phyloP scores from a whole-genome alignment of 305 asterid species.

The Fraxinus xanthoxyloides region DNA sequence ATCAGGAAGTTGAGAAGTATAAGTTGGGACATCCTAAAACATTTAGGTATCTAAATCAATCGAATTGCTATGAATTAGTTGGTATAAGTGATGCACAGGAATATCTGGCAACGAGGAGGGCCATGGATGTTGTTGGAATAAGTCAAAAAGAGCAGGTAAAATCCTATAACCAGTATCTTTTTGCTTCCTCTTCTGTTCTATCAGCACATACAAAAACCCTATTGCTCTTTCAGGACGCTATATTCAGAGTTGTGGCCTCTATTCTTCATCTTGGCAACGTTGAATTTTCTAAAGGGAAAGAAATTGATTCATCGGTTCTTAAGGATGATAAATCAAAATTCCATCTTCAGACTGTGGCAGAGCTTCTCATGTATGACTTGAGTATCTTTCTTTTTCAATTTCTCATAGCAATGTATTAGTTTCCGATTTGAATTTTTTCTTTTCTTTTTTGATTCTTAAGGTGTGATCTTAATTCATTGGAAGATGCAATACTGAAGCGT shows the following conservation, averaged over 20 bases:
- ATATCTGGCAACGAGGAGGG: slow-evolving; percentile 78
- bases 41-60: slow-evolving; percentile 80
- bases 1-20: slow-evolving; percentile 69
- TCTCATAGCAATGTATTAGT: slow-evolving; percentile 13
- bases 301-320: slow-evolving; percentile 69
- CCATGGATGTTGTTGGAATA: slow-evolving; percentile 90
- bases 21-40: slow-evolving; percentile 75
- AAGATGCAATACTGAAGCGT: slow-evolving; percentile 82
- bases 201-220: slow-evolving; percentile 19
- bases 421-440: slow-evolving; percentile 16
- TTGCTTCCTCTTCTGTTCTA: neutral
- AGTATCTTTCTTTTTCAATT: slow-evolving; percentile 15
- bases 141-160: slow-evolving; percentile 75
- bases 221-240: slow-evolving; percentile 63
- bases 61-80: slow-evolving; percentile 67
- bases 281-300: slow-evolving; percentile 66
- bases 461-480: slow-evolving; percentile 64
- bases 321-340: slow-evolving; percentile 79
- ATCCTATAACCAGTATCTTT: slow-evolving; percentile 22
- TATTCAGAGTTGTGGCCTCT: slow-evolving; percentile 85
- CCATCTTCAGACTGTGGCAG: slow-evolving; percentile 73
- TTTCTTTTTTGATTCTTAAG: slow-evolving; percentile 28
- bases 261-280: slow-evolving; percentile 87
- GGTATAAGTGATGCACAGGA: slow-evolving; percentile 83
- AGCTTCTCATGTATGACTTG: slow-evolving; percentile 65